Conservation (phyloP, 169 alveolate species). For the Theileria orientalis region DNA sequence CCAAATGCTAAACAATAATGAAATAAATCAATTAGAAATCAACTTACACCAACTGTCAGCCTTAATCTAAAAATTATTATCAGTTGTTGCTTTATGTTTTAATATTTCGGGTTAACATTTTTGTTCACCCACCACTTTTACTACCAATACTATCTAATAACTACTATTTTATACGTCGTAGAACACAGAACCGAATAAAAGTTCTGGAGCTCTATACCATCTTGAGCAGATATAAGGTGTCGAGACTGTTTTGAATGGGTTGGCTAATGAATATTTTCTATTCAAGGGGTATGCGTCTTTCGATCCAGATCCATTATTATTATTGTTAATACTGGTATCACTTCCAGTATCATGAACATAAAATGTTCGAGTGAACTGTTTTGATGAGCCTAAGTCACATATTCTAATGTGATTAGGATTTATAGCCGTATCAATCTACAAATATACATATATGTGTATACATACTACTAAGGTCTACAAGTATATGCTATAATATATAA, state of each 20-base stretch:
- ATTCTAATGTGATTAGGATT: conserved; percentile 61
- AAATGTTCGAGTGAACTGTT: not conserved
- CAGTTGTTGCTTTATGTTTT: not conserved
- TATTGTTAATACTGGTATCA: no score
- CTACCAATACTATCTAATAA: not conserved
- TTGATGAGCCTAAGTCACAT: conserved; percentile 68
- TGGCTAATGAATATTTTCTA: conserved; percentile 55
- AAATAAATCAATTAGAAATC: not conserved
- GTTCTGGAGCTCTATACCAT: conserved; percentile 78
- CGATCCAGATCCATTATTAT: no score
- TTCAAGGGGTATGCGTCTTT: no score
- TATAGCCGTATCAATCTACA: conserved; percentile 63
- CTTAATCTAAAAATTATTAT: conserved; percentile 11
- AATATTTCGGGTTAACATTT: not conserved
- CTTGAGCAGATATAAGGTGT: conserved; percentile 76
- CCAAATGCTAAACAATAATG: conserved; percentile 37
- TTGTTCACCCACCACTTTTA: no score
- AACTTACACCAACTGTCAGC: conserved; percentile 61
- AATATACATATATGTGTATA: not conserved
- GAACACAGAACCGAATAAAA: conserved; percentile 67
- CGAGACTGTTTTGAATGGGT: conserved; percentile 32
- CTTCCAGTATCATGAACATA: no score
- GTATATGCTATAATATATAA: not conserved
- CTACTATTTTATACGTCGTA: conserved; percentile 53
- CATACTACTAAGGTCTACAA: no score